Evolutionary conservation across 768 basidiomycete genomes (phyloP).

Genomic region (Terana coerulea): DNA sequence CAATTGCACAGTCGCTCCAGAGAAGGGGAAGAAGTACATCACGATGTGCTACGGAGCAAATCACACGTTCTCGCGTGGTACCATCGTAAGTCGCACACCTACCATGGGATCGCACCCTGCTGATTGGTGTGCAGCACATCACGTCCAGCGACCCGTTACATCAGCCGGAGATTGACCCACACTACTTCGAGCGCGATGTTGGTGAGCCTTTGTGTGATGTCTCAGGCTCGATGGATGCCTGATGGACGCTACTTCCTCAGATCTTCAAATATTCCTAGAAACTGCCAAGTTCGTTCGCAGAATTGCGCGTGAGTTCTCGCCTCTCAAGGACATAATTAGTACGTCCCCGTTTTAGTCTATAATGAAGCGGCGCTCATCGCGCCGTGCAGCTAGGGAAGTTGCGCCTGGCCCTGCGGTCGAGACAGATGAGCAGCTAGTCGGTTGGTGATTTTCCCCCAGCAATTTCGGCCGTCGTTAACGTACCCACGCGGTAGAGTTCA

Average conservation of each 20-base stretch:
- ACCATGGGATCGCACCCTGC: neutral
- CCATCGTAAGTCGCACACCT: slow-evolving; percentile 16
- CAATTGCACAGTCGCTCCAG: slow-evolving; percentile 4
- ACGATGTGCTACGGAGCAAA: slow-evolving; percentile 18
- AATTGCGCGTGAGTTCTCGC: slow-evolving; percentile 12
- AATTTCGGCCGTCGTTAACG: neutral
- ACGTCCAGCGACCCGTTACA: slow-evolving; percentile 20
- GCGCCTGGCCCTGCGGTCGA: slow-evolving; percentile 25
- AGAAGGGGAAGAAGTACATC: slow-evolving; percentile 23
- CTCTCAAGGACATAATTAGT: slow-evolving; percentile 17
- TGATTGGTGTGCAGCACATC: slow-evolving; percentile 16
- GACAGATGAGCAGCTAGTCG: slow-evolving; percentile 24
- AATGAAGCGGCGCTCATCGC: neutral
- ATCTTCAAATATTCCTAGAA: slow-evolving; percentile 21
- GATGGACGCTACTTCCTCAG: neutral
- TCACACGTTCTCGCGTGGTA: slow-evolving; percentile 26
- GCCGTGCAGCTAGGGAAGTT: slow-evolving; percentile 19
- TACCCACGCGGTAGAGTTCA: slow-evolving; percentile 10
- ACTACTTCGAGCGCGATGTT: slow-evolving; percentile 23
- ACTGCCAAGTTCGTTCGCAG: slow-evolving; percentile 18
- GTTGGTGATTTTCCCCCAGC: neutral
- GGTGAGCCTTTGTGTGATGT: slow-evolving; percentile 13
- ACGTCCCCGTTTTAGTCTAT: neutral
- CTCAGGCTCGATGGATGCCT: neutral
- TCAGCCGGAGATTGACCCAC: slow-evolving; percentile 25